Percentiles rank a stretch among this genome's conserved stretches.
Conservation (phyloP, 2,329 filamentous ascomycete species). For the Polytolypa hystricis region DNA sequence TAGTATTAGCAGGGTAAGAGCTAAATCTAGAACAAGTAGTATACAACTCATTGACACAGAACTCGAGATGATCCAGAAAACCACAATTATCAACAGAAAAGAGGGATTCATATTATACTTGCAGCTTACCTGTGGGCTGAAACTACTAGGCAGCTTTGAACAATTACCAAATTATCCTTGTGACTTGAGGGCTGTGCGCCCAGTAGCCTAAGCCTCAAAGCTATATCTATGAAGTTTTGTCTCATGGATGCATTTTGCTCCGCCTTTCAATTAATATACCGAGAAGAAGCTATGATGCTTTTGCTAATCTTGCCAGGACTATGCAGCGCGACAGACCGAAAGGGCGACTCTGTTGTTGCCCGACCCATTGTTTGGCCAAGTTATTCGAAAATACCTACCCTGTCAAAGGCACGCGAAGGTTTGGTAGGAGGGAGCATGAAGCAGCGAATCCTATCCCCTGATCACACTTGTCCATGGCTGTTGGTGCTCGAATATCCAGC, state of each 20-base stretch:
- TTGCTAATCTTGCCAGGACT: neutral
- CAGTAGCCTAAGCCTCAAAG: neutral
- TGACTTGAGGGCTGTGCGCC: neutral
- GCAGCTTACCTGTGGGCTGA: neutral
- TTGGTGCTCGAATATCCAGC: neutral
- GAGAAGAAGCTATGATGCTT: neutral
- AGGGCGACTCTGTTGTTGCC: neutral
- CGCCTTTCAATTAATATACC: neutral
- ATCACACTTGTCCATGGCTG: neutral
- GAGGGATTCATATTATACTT: neutral
- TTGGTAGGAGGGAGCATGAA: neutral
- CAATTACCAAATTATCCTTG: neutral
- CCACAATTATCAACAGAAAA: neutral
- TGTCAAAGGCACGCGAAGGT: neutral
- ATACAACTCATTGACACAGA: neutral
- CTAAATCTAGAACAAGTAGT: neutral
- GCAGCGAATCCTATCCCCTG: neutral
- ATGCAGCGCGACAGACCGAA: neutral
- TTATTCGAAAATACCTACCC: neutral
- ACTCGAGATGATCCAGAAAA: neutral
- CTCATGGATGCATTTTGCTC: neutral
- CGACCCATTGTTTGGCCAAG: neutral
- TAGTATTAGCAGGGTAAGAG: neutral
- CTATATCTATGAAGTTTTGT: conserved; percentile 1
- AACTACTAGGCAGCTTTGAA: conserved; percentile 1